phyloP scores from a whole-genome alignment of 495 filamentous ascomycete genomes.

The Penicillium nucicola region DNA sequence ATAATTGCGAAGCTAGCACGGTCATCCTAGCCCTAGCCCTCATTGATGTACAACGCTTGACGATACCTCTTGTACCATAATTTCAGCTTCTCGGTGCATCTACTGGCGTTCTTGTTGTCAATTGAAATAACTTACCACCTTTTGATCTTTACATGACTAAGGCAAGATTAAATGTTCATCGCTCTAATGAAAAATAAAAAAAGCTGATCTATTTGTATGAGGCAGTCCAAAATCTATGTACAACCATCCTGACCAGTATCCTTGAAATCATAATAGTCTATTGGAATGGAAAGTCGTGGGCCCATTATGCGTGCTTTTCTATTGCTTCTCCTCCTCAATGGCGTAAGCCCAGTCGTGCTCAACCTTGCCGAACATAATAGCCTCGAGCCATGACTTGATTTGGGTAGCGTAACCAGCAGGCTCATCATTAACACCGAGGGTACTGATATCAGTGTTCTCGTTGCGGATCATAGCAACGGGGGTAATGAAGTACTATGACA shows the following conservation, averaged over 20 bases:
- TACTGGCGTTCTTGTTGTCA: not conserved
- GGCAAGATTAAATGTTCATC: too few species aligned
- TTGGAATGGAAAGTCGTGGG: not conserved
- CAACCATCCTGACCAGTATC: conserved; percentile 1
- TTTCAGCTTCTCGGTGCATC: not conserved
- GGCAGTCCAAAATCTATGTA: conserved; percentile 4
- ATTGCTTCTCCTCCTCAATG: conserved; percentile 56
- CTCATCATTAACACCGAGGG: conserved; percentile 57
- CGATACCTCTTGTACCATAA: too few species aligned
- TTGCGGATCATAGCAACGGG: conserved; percentile 72
- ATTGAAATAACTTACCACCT: not conserved
- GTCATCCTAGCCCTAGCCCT: not conserved
- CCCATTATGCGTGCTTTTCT: conserved; percentile 4
- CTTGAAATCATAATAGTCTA: not conserved
- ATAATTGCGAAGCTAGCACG: not conserved
- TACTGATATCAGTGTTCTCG: conserved; percentile 62
- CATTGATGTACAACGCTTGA: not conserved
- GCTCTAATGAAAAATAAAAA: too few species aligned
- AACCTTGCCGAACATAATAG: conserved; percentile 85
- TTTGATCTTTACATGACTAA: too few species aligned
- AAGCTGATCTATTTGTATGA: not conserved
- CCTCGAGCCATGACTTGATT: conserved; percentile 74
- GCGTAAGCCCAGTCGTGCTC: conserved; percentile 77
- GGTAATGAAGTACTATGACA: conserved; percentile 70
- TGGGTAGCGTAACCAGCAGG: conserved; percentile 64